Evolutionary conservation across 352 stramenopile genomes (phyloP).

Genomic region (Elongisporangium prolatum): DNA sequence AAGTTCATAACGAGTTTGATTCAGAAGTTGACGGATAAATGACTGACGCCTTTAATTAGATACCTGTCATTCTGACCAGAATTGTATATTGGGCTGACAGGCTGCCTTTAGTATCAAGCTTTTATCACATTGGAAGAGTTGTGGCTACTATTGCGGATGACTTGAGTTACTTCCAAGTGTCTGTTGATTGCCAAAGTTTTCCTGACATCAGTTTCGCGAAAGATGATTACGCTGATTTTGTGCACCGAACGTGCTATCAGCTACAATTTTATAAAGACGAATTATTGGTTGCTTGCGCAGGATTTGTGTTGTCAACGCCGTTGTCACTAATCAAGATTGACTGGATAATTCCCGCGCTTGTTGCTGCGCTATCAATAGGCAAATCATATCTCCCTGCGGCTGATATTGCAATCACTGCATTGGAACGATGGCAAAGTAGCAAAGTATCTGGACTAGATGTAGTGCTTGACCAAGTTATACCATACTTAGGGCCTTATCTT

Average conservation of each 20-base stretch:
- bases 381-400: constrained; percentile 59
- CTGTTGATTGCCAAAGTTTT: neutral
- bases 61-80: constrained; percentile 26
- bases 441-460: constrained; percentile 20
- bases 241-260: constrained; percentile 34
- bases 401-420: constrained; percentile 38
- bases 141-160: constrained; percentile 23
- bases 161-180: constrained; percentile 19
- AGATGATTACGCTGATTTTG: constrained; percentile 38
- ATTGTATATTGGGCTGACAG: constrained; percentile 22
- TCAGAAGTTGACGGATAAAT: constrained; percentile 1
- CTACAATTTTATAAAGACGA: constrained; percentile 77
- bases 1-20: constrained; percentile 11
- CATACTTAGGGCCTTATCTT: constrained; percentile 48
- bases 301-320: constrained; percentile 58
- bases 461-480: constrained; percentile 34
- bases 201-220: neutral
- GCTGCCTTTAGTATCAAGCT: constrained; percentile 49
- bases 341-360: constrained; percentile 26
- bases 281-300: constrained; percentile 48
- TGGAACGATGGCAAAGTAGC: constrained; percentile 52
- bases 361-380: constrained; percentile 52
- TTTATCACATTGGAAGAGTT: constrained; percentile 54
- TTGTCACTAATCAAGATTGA: constrained; percentile 26
- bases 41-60: constrained; percentile 11